Percentiles rank a stretch among this genome's conserved stretches.
Conservation (phyloP, 768 basidiomycete species). For the Bullera alba region DNA sequence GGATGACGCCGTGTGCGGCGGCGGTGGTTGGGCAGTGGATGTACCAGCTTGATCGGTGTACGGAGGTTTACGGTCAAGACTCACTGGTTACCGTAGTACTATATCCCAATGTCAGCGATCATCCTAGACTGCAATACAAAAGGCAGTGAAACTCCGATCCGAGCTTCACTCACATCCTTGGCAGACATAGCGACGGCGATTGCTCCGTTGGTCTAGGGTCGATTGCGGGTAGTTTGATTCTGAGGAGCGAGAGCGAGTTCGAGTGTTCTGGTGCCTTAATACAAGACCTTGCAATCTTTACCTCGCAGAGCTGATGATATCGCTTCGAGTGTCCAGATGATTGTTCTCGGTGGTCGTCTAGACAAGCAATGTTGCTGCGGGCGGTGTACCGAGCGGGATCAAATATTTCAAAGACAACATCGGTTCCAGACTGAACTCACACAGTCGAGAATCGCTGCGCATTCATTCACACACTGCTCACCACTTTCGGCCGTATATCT, state of each 20-base stretch:
- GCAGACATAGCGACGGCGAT: conserved; percentile 21
- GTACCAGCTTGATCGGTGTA: background rate
- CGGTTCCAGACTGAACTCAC: background rate
- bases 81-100: conserved; percentile 39
- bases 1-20: background rate
- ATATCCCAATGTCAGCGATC: conserved; percentile 2
- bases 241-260: background rate
- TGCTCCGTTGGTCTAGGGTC: background rate
- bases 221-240: background rate
- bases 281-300: background rate
- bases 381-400: background rate
- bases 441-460: background rate
- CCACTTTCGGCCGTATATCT: too few relatives aligned
- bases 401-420: background rate
- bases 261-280: background rate
- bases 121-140: background rate
- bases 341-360: background rate
- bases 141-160: background rate
- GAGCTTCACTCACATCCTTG: conserved; percentile 28
- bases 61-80: background rate
- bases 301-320: background rate
- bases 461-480: background rate
- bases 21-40: background rate
- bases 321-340: background rate
- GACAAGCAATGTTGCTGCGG: background rate